Conservation (phyloP, 2,329 filamentous ascomycete genomes). For the Colletotrichum lindemuthianum region DNA sequence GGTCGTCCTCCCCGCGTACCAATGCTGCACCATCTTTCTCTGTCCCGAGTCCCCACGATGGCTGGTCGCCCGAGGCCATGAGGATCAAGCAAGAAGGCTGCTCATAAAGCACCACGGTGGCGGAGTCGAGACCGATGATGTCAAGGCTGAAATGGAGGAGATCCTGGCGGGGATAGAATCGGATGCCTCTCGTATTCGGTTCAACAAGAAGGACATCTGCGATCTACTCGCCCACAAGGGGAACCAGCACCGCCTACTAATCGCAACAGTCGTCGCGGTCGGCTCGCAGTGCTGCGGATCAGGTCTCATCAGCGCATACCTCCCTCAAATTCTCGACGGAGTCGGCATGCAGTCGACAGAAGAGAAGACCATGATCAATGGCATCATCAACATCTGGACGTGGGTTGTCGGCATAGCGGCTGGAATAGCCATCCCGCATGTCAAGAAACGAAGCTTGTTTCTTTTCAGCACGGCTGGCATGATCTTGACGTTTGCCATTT, state of each 20-base stretch:
- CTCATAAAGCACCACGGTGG: constrained; percentile 36
- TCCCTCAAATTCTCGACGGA: constrained; percentile 13
- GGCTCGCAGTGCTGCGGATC: constrained; percentile 30
- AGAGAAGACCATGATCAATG: constrained; percentile 26
- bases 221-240: constrained; percentile 17
- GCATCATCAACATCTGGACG: constrained; percentile 26
- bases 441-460: constrained; percentile 21
- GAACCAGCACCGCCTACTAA: constrained; percentile 22
- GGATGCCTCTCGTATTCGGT: constrained; percentile 19
- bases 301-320: constrained; percentile 19
- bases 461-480: constrained; percentile 34
- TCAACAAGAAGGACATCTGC: constrained; percentile 32
- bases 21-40: neutral
- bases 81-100: constrained; percentile 13
- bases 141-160: constrained; percentile 27
- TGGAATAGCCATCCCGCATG: constrained; percentile 13
- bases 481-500: constrained; percentile 30
- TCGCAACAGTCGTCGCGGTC: constrained; percentile 19
- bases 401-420: constrained; percentile 24
- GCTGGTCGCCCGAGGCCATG: constrained; percentile 21
- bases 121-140: constrained; percentile 23
- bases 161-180: constrained; percentile 34
- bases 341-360: constrained; percentile 14
- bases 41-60: constrained; percentile 23
- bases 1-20: constrained; percentile 6